These are phyloP conservation scores for Saxophila tyrrhenica DNA, from an alignment of 495 filamentous ascomycete species.

Conservation along the genomic window DNA sequence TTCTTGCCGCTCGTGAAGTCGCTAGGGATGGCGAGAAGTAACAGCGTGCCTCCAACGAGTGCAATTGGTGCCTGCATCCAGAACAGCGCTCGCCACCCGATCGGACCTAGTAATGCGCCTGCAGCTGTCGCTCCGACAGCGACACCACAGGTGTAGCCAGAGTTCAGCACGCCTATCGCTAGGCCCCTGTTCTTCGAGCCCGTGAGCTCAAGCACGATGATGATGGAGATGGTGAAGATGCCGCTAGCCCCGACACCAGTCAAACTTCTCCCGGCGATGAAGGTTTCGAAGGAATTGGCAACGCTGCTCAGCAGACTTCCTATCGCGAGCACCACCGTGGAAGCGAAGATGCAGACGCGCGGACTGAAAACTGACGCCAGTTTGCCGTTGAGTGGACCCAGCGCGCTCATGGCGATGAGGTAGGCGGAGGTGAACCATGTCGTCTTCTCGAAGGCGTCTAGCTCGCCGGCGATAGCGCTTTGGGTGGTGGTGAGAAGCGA, in stretches of 20 bases:
- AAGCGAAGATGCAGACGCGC: conserved; percentile 45
- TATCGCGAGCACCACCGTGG: conserved; percentile 43
- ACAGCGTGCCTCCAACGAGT: conserved; percentile 47
- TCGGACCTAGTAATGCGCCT: conserved; percentile 46
- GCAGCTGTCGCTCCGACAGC: conserved; percentile 59
- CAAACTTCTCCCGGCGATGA: conserved; percentile 54
- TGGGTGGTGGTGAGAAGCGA: conserved; percentile 66
- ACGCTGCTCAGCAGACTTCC: conserved; percentile 52
- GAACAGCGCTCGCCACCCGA: conserved; percentile 63
- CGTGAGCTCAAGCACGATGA: conserved; percentile 57
- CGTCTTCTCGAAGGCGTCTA: conserved; percentile 57
- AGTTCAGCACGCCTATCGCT: conserved; percentile 55
- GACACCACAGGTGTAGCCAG: conserved; percentile 57
- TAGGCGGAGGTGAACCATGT: conserved; percentile 70
- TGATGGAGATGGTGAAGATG: conserved; percentile 53
- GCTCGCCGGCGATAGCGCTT: conserved; percentile 56
- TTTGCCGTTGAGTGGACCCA: conserved; percentile 54
- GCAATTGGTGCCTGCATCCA: conserved; percentile 51
- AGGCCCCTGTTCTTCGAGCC: conserved; percentile 53
- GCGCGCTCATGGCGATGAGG: conserved; percentile 56
- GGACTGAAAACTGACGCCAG: conserved; percentile 58
- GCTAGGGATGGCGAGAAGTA: conserved; percentile 44
- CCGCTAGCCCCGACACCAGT: conserved; percentile 56
- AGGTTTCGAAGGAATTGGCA: conserved; percentile 43
- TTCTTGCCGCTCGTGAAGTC: conserved; percentile 16